These are phyloP conservation scores for Corylus heterophylla DNA, from an alignment of 306 rosid genomes.

Conservation along the genomic window DNA sequence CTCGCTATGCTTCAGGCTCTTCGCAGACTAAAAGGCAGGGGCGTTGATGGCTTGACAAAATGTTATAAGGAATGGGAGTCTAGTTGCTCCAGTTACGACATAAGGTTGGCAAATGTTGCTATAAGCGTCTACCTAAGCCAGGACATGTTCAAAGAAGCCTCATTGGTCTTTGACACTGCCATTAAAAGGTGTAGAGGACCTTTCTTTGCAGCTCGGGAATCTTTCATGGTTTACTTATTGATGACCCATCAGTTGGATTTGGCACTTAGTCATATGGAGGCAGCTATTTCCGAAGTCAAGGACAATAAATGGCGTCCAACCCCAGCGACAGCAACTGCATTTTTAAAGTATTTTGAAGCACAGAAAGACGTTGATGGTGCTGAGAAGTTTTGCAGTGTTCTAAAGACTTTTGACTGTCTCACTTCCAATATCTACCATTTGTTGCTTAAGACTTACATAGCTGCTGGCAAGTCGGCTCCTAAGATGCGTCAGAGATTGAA, in stretches of 20 bases:
- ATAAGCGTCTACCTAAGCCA: slow-evolving; percentile 59
- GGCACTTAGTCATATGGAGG: slow-evolving; percentile 60
- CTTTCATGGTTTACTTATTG: slow-evolving; percentile 59
- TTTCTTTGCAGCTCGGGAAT: slow-evolving; percentile 52
- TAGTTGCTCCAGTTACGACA: slow-evolving; percentile 45
- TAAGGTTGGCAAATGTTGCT: slow-evolving; percentile 44
- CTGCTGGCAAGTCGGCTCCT: slow-evolving; percentile 41
- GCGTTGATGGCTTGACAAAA: slow-evolving; percentile 48
- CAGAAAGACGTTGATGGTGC: slow-evolving; percentile 57
- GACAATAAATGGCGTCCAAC: slow-evolving; percentile 48
- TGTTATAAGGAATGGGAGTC: slow-evolving; percentile 80
- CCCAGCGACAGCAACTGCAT: slow-evolving; percentile 37
- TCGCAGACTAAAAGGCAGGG: slow-evolving; percentile 50
- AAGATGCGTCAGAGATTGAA: slow-evolving; percentile 39
- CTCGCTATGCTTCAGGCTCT: slow-evolving; percentile 68
- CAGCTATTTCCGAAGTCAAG: slow-evolving; percentile 43
- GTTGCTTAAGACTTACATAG: slow-evolving; percentile 44
- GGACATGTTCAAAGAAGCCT: slow-evolving; percentile 62
- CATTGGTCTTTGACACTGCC: slow-evolving; percentile 47
- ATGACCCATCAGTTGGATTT: slow-evolving; percentile 37
- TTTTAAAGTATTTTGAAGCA: slow-evolving; percentile 63
- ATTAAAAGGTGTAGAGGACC: slow-evolving; percentile 48
- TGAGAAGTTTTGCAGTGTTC: slow-evolving; percentile 59
- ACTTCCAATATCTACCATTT: slow-evolving; percentile 38
- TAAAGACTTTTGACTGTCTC: slow-evolving; percentile 49